Base-by-base conservation (phyloP, 805 yeast species). In the Kuraishia floccosa region DNA sequence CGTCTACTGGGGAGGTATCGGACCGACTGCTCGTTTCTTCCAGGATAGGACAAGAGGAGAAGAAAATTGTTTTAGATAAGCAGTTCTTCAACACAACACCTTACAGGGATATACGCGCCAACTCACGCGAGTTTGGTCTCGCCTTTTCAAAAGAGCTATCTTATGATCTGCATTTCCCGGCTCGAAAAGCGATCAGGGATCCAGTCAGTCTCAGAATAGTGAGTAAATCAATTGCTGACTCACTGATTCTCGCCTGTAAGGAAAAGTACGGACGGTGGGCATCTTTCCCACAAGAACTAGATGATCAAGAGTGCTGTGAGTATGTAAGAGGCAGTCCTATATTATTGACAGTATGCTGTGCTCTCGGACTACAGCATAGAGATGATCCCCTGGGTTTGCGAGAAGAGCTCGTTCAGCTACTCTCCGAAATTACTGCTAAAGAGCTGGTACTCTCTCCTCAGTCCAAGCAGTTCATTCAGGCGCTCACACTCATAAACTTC, bases 181-280 rank as follows among this genome's bases (percentile, higher is more conserved):
- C n/a, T n/a, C n/a, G n/a, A n/a, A 20, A 30, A 14, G 26, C 25
- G 17, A 20, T 37, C 17, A 35, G 39, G 23, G 50, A 49, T 28
- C 18, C 43, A 10, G 35, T 49, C 10, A 35, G 32, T 7, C 43
- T 66, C 23, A 70, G 71, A 2, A 52, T 76, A 9, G 43, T 79
- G 7, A 47, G 67, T 4, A 44, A 58, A 26, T 44, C 50, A 3
- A 69, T 70, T 30, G 70, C 71, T 0, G 39, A 59, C 6, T 50
- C 54, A 10, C 49, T 77, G 25, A 52, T 78, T 38, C 57, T 56
- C 28, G 63, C 60, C 32, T 76, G 76, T 43, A 54, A 73, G 25
- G 59, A 68, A 23, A 63, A 68, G 39, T 79, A 72, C 43, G 80
- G 82, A 10, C 59, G 76, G 14, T 79, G 87, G 87, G 74, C 76